Evolutionary conservation across 2,329 filamentous ascomycete genomes (phyloP).

Genomic region (Kalaharituber pfeilii): DNA sequence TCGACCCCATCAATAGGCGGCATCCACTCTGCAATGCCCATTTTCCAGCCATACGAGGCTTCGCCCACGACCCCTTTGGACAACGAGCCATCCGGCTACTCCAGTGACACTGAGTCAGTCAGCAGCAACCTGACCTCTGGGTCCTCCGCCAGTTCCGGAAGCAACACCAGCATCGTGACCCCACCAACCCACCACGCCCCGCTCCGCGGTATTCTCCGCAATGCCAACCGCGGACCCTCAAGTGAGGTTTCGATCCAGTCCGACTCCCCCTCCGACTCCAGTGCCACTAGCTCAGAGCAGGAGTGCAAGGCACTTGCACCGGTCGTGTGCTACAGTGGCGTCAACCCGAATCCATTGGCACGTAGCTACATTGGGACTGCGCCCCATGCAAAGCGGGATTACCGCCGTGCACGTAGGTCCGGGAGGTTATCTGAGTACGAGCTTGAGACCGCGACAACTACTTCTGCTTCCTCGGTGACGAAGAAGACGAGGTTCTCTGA

Average conservation of each 20-base stretch:
- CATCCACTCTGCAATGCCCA: not conserved
- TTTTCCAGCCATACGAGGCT: no score
- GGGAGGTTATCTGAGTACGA: not conserved
- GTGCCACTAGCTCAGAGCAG: not conserved
- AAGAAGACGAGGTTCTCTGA: not conserved
- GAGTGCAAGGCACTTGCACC: no score
- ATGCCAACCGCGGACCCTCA: not conserved
- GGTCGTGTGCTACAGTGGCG: not conserved
- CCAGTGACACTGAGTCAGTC: not conserved
- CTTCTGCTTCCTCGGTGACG: not conserved
- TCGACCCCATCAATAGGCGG: not conserved
- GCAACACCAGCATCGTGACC: not conserved
- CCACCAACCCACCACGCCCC: not conserved
- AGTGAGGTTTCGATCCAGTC: not conserved
- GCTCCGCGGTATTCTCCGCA: not conserved
- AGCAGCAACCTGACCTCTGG: not conserved
- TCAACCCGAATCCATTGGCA: not conserved
- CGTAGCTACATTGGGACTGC: not conserved
- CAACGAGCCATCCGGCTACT: not conserved
- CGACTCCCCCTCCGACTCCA: not conserved
- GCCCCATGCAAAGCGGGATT: not conserved
- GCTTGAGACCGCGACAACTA: not conserved
- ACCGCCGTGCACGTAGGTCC: not conserved
- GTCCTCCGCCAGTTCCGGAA: not conserved
- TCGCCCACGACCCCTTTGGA: not conserved